Evolutionary conservation across 768 basidiomycete genomes (phyloP), one percentile per base, ranked within the genome.

Genomic region (Mrakia gelida): DNA sequence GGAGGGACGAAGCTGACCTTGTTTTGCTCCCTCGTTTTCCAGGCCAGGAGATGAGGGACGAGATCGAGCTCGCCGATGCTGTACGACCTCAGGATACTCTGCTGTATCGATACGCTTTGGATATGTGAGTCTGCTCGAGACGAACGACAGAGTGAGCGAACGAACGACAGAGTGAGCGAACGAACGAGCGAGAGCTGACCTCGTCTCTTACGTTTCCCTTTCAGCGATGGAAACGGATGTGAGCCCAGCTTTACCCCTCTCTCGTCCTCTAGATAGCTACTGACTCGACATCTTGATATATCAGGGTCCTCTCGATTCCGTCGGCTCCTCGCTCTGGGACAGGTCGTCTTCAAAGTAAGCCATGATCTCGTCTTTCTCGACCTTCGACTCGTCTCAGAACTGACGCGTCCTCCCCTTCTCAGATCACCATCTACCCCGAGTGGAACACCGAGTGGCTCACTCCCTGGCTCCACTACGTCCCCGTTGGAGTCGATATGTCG

Each of bases 401-500:
- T 30, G 8, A 23, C 16, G 45, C 68, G 3, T 26, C 34, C 38
- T 68, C 11, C 34, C 65, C 38, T 38, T 10, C 13, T 38, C 67
- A 70, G 67, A 45, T 70, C 34, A 70, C 67, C 41, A 70, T 76
- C 54, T 70, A 71, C 56, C 67, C 67, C 18, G 76, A 77, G 30
- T 77, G 70, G 70, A 77, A 77, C 54, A 72, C 68, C 32, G 70
- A 61, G 28, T 72, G 67, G 59, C 54, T 82, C 18, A 80, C 82
- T 59, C 82, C 84, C 0, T 84, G 84, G 84, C 80, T 83, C 16
- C 84, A 84, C 71, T 83, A 83, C 68, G 78, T 84, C 3, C 83
- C 83, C 4, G 52, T 84, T 52, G 79, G 82, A 75, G 43, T 83
- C 56, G 83, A 84, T 61, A 13, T 62, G 21, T 77, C 76, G 21